Evolutionary conservation across 768 basidiomycete genomes (phyloP).

Genomic region (Butyriboletus loyo): DNA sequence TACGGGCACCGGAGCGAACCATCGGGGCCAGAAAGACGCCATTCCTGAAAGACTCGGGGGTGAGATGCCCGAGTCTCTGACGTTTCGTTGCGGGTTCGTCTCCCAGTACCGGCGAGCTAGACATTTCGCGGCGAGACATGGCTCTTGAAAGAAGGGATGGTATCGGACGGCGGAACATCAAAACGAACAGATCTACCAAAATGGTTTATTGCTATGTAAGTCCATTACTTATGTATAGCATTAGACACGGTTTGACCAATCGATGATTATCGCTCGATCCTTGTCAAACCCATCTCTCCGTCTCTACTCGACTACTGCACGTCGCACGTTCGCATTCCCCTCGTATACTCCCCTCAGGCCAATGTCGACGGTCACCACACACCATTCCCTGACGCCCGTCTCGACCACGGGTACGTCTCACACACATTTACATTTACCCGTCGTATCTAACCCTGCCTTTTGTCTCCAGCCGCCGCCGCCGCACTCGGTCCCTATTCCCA

Average conservation of each 20-base stretch:
- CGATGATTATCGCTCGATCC: background rate
- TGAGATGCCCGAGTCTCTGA: constrained; percentile 55
- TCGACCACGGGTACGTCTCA: constrained; percentile 28
- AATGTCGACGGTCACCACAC: constrained; percentile 37
- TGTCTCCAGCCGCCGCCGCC: constrained; percentile 59
- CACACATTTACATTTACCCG: too few species aligned
- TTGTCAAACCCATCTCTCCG: background rate
- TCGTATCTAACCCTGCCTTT: background rate
- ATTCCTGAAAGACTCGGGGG: constrained; percentile 75
- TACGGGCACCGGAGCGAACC: constrained; percentile 91
- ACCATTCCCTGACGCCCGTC: constrained; percentile 35
- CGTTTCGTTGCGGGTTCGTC: constrained; percentile 45
- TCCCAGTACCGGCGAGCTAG: constrained; percentile 31
- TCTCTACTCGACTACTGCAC: background rate
- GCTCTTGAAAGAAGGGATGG: background rate
- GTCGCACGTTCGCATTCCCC: background rate
- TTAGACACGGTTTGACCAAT: too few species aligned
- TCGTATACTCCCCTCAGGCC: background rate
- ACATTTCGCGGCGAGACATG: constrained; percentile 52
- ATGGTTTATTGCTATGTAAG: background rate
- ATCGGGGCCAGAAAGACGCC: constrained; percentile 97
- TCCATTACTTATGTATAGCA: too few species aligned
- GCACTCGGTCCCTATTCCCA: constrained; percentile 89
- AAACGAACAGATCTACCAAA: background rate
- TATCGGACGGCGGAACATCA: background rate